These are phyloP conservation scores for Sporothrix inflata DNA, from an alignment of 2,329 filamentous ascomycete genomes.

Conservation along the genomic window DNA sequence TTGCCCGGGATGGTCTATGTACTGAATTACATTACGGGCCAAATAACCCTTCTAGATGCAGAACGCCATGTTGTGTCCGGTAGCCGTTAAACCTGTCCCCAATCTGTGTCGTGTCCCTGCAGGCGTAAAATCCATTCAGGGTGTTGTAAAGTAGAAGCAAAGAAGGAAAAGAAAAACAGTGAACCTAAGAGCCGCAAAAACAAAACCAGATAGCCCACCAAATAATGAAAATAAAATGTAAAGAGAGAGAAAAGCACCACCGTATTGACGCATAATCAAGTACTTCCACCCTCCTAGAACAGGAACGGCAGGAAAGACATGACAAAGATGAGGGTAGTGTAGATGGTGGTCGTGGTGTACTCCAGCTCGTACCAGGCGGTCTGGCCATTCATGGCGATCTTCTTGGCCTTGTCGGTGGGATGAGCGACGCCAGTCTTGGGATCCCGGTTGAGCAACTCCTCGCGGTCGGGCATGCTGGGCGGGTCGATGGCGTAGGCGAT, in stretches of 20 bases:
- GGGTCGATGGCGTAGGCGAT: constrained; percentile 65
- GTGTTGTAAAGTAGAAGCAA: not conserved
- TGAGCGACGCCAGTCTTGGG: constrained; percentile 58
- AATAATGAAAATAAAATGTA: not conserved
- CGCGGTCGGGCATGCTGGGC: constrained; percentile 49
- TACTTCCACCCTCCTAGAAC: not conserved
- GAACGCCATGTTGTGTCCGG: constrained; percentile 16
- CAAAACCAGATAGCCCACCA: not conserved
- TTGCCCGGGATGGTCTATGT: constrained; percentile 13
- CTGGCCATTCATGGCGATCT: constrained; percentile 45
- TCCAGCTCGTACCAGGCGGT: constrained; percentile 61
- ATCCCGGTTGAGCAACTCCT: constrained; percentile 58
- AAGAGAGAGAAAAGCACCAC: not conserved
- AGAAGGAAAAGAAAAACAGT: not conserved
- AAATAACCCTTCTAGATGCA: constrained; percentile 5
- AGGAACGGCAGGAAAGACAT: constrained; percentile 31
- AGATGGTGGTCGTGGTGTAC: constrained; percentile 55
- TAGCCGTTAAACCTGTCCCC: not conserved
- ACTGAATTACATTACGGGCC: constrained; percentile 12
- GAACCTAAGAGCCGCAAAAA: not conserved
- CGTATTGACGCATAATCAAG: not conserved
- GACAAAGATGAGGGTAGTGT: constrained; percentile 56
- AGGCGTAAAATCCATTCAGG: not conserved
- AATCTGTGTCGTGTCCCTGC: not conserved
- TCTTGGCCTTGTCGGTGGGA: constrained; percentile 49